These are phyloP conservation scores for Schwanniomyces yamadae DNA, from an alignment of 805 yeast genomes.

Conservation along the genomic window DNA sequence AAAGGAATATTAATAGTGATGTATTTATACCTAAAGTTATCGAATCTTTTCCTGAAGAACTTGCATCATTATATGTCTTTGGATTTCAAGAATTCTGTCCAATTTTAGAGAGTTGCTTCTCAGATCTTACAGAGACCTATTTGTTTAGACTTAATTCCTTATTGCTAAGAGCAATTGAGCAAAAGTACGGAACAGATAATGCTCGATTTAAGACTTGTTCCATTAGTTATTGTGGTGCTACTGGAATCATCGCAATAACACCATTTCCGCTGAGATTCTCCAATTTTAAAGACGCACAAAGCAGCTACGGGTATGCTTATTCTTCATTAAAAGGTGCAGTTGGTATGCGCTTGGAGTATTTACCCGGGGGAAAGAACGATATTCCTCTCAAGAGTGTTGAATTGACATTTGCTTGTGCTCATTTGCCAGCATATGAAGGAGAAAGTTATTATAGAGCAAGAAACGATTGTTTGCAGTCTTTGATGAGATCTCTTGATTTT, in stretches of 20 bases:
- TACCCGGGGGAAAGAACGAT: conserved; percentile 17
- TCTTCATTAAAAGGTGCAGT: conserved; percentile 77
- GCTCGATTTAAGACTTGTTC: conserved; percentile 43
- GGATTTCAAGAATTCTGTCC: conserved; percentile 68
- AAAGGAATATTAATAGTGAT: conserved; percentile 36
- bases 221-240: conserved; percentile 52
- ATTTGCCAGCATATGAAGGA: conserved; percentile 81
- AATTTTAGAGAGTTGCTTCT: conserved; percentile 53
- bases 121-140: conserved; percentile 32
- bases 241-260: conserved; percentile 52
- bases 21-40: conserved; percentile 27
- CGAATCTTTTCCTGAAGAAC: conserved; percentile 24
- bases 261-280: conserved; percentile 37
- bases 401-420: conserved; percentile 67
- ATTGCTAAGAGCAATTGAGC: conserved; percentile 32
- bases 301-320: conserved; percentile 55
- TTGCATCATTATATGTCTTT: conserved; percentile 52
- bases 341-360: conserved; percentile 51
- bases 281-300: conserved; percentile 26
- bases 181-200: conserved; percentile 26
- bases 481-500: conserved; percentile 57
- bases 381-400: conserved; percentile 21
- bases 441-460: conserved; percentile 44
- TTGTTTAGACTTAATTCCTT: conserved; percentile 36
- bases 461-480: conserved; percentile 47